Base-by-base conservation (phyloP, 768 basidiomycete species). In the Termitomyces sp. region DNA sequence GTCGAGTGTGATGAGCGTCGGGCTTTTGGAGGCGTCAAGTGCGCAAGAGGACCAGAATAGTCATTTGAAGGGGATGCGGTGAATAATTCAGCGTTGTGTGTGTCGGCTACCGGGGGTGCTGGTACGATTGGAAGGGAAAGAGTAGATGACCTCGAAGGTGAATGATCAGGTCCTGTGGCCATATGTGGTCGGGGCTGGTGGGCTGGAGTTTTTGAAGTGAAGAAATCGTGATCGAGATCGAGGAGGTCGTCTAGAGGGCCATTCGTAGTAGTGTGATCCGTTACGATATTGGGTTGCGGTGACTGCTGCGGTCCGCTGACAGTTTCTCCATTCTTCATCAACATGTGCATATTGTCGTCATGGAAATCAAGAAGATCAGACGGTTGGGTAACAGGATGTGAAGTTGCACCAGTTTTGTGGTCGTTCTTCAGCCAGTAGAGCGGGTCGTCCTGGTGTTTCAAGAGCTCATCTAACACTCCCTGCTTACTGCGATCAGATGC, bases 361-460 rank as follows among this genome's bases (percentile, higher is more conserved):
- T 26, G n/a, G 26, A 52, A 40, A 22, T 27, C 37, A 12, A 30
- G 18, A n/a, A 30, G 37, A 6, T 39, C 16, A 3, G 50, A n/a
- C n/a, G 27, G 7, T 9, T 20, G 30, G 5, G 10, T 22, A n/a
- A 20, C 32, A n/a, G 30, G 37, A 12, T 45, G 49, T 43, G 26
- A 51, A 7, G 18, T n/a, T 12, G 6, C 6, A 14, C 20, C 26
- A 40, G 26, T 14, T 30, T 40, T n/a, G 12, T n/a, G 18, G 16
- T 52, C 52, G 33, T 72, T 68, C 34, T 72, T 72, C 56, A 83
- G 56, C 75, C 84, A 87, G 66, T 85, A 87, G 63, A 89, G 68
- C 1, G 88, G 88, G 67, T 91, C 88, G 51, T 88, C 85, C 69
- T 90, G 81, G 58, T 87, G 82, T 58, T 78, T 63, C 37, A 90